These are phyloP conservation scores for Lagenaria siceraria DNA, from an alignment of 306 rosid species.

Conservation along the genomic window DNA sequence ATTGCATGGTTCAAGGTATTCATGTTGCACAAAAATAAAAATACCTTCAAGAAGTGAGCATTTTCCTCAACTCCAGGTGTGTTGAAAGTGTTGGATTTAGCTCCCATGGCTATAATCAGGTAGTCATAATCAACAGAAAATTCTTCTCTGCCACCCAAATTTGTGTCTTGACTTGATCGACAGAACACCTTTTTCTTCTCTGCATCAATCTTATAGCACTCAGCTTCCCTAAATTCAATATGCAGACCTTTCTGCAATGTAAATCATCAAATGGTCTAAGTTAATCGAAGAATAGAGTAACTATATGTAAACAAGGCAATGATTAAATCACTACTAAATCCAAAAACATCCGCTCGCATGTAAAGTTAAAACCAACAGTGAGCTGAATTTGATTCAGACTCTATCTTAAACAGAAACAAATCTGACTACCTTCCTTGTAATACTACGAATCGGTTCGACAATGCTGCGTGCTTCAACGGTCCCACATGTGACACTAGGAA, in stretches of 20 bases:
- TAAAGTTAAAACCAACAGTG: neutral
- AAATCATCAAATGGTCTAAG: neutral
- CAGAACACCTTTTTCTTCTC: conserved; percentile 42
- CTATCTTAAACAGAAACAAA: neutral
- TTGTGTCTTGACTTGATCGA: conserved; percentile 31
- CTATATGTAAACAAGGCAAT: too few relatives aligned
- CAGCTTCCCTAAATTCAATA: conserved; percentile 46
- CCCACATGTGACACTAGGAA: conserved; percentile 75
- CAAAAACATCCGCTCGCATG: neutral
- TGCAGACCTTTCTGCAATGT: conserved; percentile 39
- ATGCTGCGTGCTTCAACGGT: conserved; percentile 66
- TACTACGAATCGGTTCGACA: conserved; percentile 59
- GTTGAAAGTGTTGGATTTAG: conserved; percentile 65
- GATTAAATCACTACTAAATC: neutral
- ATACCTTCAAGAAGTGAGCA: conserved; percentile 70
- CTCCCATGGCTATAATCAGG: conserved; percentile 56
- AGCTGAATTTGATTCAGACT: neutral
- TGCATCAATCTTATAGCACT: conserved; percentile 60
- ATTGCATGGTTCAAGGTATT: neutral
- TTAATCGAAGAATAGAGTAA: neutral
- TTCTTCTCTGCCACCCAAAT: conserved; percentile 40
- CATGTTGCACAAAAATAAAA: neutral
- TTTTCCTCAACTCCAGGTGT: conserved; percentile 78
- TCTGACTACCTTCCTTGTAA: conserved; percentile 33
- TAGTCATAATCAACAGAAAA: conserved; percentile 59